These are phyloP conservation scores for Exserohilum turcica DNA, from an alignment of 2,329 filamentous ascomycete species.

Conservation along the genomic window DNA sequence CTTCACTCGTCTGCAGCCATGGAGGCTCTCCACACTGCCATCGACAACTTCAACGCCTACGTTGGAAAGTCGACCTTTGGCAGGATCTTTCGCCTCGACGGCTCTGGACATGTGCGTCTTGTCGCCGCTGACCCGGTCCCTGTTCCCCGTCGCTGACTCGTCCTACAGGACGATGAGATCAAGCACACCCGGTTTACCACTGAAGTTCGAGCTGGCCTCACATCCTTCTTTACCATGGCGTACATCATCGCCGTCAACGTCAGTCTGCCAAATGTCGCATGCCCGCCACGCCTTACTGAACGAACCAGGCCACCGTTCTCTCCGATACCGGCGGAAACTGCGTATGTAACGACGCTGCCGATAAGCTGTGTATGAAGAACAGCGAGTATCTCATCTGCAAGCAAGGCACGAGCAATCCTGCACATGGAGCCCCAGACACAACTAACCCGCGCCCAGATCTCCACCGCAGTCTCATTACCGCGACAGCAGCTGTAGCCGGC, in stretches of 20 bases:
- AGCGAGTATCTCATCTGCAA: slow-evolving; percentile 66
- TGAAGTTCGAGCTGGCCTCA: slow-evolving; percentile 80
- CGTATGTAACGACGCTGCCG: slow-evolving; percentile 60
- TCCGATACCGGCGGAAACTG: slow-evolving; percentile 74
- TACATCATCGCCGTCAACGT: slow-evolving; percentile 43
- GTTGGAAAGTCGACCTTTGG: slow-evolving; percentile 46
- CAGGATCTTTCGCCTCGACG: slow-evolving; percentile 73
- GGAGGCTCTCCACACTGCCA: slow-evolving; percentile 25
- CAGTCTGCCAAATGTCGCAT: background rate
- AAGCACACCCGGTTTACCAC: slow-evolving; percentile 80
- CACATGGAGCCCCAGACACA: background rate
- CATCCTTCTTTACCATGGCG: slow-evolving; percentile 64
- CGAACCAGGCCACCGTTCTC: slow-evolving; percentile 43
- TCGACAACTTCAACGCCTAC: slow-evolving; percentile 31
- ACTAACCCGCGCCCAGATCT: slow-evolving; percentile 50
- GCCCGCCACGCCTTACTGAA: slow-evolving; percentile 13
- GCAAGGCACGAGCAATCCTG: slow-evolving; percentile 29
- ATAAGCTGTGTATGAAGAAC: slow-evolving; percentile 61
- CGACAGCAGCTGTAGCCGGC: slow-evolving; percentile 80
- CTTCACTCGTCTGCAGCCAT: slow-evolving; percentile 22
- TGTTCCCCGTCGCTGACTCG: slow-evolving; percentile 11
- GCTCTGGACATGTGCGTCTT: slow-evolving; percentile 75
- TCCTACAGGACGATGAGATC: slow-evolving; percentile 66
- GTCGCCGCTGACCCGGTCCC: background rate
- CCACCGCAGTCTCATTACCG: slow-evolving; percentile 80